Conservation (phyloP, 2,329 filamentous ascomycete genomes). For the Aspergillus terreus region DNA sequence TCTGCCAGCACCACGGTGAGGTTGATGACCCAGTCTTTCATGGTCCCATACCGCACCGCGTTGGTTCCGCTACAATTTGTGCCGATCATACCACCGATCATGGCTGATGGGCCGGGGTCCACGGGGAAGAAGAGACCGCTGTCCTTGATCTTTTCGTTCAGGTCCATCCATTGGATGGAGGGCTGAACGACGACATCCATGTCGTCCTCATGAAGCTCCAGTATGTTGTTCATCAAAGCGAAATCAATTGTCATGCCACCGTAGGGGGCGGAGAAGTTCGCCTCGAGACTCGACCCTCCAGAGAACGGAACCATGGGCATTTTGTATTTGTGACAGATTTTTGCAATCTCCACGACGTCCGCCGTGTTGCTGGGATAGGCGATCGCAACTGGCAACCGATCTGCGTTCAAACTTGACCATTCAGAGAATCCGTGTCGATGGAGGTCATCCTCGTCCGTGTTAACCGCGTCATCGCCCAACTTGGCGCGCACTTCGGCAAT, state of each 20-base stretch:
- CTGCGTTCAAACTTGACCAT: slow-evolving; percentile 66
- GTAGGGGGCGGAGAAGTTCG: slow-evolving; percentile 82
- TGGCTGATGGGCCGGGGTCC: slow-evolving; percentile 69
- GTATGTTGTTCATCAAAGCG: slow-evolving; percentile 75
- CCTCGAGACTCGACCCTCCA: slow-evolving; percentile 81
- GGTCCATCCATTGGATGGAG: slow-evolving; percentile 83
- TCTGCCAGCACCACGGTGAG: slow-evolving; percentile 68
- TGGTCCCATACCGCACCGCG: slow-evolving; percentile 65
- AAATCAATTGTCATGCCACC: slow-evolving; percentile 91
- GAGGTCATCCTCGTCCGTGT: slow-evolving; percentile 61
- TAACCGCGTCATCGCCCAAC: slow-evolving; percentile 59
- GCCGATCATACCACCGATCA: slow-evolving; percentile 60
- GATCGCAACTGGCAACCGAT: slow-evolving; percentile 61
- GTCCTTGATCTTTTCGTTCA: slow-evolving; percentile 71
- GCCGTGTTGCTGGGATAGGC: slow-evolving; percentile 62
- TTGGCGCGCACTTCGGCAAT: slow-evolving; percentile 51
- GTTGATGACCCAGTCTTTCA: slow-evolving; percentile 73
- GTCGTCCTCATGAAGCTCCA: slow-evolving; percentile 77
- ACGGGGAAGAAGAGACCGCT: slow-evolving; percentile 86
- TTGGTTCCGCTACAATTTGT: slow-evolving; percentile 65
- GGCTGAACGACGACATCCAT: slow-evolving; percentile 94
- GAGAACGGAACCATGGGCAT: slow-evolving; percentile 86
- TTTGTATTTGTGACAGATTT: slow-evolving; percentile 72
- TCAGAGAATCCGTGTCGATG: slow-evolving; percentile 65
- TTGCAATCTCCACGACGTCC: slow-evolving; percentile 61